A percentile compares a stretch with the other conserved stretches of the same genome.
Conservation (phyloP, 495 filamentous ascomycete species). For the Lichina pygmaea region DNA sequence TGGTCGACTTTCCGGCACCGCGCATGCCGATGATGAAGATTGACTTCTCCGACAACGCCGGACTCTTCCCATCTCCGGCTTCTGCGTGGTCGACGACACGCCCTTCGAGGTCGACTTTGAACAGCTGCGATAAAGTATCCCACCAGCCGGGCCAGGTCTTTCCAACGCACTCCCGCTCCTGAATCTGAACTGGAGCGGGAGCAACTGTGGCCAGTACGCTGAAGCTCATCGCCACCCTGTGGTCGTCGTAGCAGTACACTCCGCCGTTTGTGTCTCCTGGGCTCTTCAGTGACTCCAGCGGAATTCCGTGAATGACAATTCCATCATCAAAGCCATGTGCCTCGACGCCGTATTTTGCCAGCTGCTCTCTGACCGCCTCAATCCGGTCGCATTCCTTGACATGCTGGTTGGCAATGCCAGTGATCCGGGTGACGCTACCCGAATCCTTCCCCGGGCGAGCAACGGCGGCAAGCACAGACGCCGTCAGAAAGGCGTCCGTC, state of each 20-base stretch:
- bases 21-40: slow-evolving; percentile 95
- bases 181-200: slow-evolving; percentile 49
- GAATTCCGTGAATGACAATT: slow-evolving; percentile 54
- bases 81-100: slow-evolving; percentile 26
- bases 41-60: slow-evolving; percentile 24
- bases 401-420: slow-evolving; percentile 93
- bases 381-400: slow-evolving; percentile 98
- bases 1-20: slow-evolving; percentile 88
- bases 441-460: slow-evolving; percentile 23
- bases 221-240: slow-evolving; percentile 96
- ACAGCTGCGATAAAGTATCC: slow-evolving; percentile 58
- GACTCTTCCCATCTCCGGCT: slow-evolving; percentile 10
- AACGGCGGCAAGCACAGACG: slow-evolving; percentile 76
- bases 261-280: slow-evolving; percentile 23
- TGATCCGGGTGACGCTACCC: slow-evolving; percentile 48
- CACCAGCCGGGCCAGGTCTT: slow-evolving; percentile 99
- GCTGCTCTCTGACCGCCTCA: slow-evolving; percentile 79
- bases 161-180: slow-evolving; percentile 74
- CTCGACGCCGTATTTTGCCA: slow-evolving; percentile 81
- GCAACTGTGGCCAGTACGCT: slow-evolving; percentile 59
- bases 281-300: slow-evolving; percentile 27
- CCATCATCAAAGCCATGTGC: slow-evolving; percentile 81
- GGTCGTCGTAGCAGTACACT: slow-evolving; percentile 89
- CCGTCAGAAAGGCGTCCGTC: slow-evolving; percentile 95
- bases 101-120: slow-evolving; percentile 47